These are phyloP conservation scores for Nakazawaea populi DNA, from an alignment of 805 yeast genomes.

Conservation along the genomic window DNA sequence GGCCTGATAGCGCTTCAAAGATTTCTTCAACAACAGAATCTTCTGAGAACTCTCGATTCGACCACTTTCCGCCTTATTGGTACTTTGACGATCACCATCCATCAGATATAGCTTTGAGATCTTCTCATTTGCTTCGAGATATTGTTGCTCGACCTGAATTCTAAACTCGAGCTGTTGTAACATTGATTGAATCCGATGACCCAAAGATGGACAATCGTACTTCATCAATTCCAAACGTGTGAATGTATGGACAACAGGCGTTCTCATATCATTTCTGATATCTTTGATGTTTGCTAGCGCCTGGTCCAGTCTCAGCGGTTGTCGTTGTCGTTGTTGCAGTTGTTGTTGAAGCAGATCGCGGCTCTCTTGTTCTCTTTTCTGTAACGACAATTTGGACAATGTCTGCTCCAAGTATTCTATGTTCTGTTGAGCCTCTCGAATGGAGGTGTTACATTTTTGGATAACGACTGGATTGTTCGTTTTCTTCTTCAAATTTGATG, in stretches of 20 bases:
- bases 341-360: neutral
- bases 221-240: slow-evolving; percentile 78
- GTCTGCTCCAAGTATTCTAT: slow-evolving; percentile 83
- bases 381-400: slow-evolving; percentile 51
- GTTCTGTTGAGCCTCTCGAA: slow-evolving; percentile 87
- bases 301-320: neutral
- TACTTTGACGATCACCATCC: slow-evolving; percentile 85
- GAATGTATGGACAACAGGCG: slow-evolving; percentile 33
- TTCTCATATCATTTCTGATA: neutral
- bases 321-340: slow-evolving; percentile 8
- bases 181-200: slow-evolving; percentile 94
- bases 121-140: slow-evolving; percentile 88
- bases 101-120: slow-evolving; percentile 77
- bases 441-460: slow-evolving; percentile 84
- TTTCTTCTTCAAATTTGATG: slow-evolving; percentile 69
- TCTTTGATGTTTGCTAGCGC: neutral
- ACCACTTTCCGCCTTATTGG: slow-evolving; percentile 87
- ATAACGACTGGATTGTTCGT: slow-evolving; percentile 80
- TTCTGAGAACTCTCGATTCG: slow-evolving; percentile 78
- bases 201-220: slow-evolving; percentile 90
- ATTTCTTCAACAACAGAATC: slow-evolving; percentile 74
- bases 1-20: slow-evolving; percentile 83
- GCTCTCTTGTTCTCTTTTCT: slow-evolving; percentile 13
- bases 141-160: slow-evolving; percentile 89
- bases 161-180: slow-evolving; percentile 91